Evolutionary conservation across 164 flowering plant genomes (phyloP).

Genomic region (Paratinospora sagittata): DNA sequence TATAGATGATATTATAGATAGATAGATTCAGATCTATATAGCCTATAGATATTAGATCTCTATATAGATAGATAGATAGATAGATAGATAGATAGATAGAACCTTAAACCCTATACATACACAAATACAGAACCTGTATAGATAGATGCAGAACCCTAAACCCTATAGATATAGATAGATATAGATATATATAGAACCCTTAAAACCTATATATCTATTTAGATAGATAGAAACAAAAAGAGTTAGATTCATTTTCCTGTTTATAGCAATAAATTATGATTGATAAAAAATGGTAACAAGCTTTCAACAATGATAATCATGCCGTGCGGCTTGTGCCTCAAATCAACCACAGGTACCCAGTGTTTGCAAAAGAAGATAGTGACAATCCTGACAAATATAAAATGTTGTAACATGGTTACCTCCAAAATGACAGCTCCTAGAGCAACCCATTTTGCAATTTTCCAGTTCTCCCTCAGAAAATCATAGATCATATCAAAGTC

Average conservation of each 20-base stretch:
- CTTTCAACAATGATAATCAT: background rate
- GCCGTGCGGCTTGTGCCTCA: background rate
- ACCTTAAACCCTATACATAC: too few relatives aligned
- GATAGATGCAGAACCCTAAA: too few relatives aligned
- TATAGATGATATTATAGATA: too few relatives aligned
- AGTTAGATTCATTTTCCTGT: background rate
- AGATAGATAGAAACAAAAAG: too few relatives aligned
- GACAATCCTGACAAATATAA: background rate
- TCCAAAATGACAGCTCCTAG: slow-evolving; percentile 73
- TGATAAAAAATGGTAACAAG: background rate
- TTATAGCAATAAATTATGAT: background rate
- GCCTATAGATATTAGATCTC: too few relatives aligned
- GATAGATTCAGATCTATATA: too few relatives aligned
- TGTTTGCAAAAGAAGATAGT: background rate
- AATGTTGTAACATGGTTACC: slow-evolving; percentile 32
- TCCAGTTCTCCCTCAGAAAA: slow-evolving; percentile 77
- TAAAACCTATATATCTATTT: too few relatives aligned
- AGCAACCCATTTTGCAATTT: slow-evolving; percentile 81
- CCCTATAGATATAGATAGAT: too few relatives aligned
- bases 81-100: too few relatives aligned
- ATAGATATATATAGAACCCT: too few relatives aligned
- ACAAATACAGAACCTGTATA: too few relatives aligned
- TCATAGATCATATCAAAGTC: slow-evolving; percentile 66
- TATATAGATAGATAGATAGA: too few relatives aligned
- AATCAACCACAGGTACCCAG: background rate